Base-by-base conservation (phyloP, 2,329 filamentous ascomycete species). In the Macroventuria anomochaeta region DNA sequence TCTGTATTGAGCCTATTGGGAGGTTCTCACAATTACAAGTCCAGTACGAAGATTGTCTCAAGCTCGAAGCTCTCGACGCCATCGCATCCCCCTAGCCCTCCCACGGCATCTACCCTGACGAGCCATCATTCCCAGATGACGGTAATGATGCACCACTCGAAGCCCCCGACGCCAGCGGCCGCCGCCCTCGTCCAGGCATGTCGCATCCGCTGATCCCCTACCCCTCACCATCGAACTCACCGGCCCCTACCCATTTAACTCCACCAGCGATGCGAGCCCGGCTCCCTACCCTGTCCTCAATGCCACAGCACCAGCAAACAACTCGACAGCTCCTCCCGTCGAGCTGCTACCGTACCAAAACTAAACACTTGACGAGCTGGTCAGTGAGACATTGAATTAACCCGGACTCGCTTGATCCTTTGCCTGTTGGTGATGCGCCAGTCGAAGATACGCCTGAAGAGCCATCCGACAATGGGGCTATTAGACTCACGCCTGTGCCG, bases 331-430 rank as follows among this genome's bases (percentile, higher is more conserved):
- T 2, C 34, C 25, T 3, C 37, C 37, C 17, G 20, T 25, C 3
- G 38, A 42, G n/a, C 7, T 54, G 5, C 46, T 36, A 5, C 51
- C 51, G 2, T 54, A 54, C 12, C 20, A 42, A n/a, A 46, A 54
- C 13, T 44, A 54, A 12, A 54, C 51, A 3, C 40, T 54, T 11
- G 46, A 44, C 39, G 44, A 53, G 51, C 43, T 53, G 5, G 33
- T 53, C 3, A 17, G 11, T 13, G 38, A 48, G 5, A 53, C 48
- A 17, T 3, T 53, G 7, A 37, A 23, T 1, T 11, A 43, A 28
- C 38, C 43, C 1, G 18, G n/a, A 13, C 7, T 13, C 34, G 15
- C 31, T 50, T 25, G 46, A 21, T 2, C 15, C 39, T 1, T 5
- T 23, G 3, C 39, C 39, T 4, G n/a, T 29, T 5, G 28, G 13